A percentile compares a stretch with the other conserved stretches of the same genome.
phyloP scores from a whole-genome alignment of 768 basidiomycete species.

The Mycena metata region DNA sequence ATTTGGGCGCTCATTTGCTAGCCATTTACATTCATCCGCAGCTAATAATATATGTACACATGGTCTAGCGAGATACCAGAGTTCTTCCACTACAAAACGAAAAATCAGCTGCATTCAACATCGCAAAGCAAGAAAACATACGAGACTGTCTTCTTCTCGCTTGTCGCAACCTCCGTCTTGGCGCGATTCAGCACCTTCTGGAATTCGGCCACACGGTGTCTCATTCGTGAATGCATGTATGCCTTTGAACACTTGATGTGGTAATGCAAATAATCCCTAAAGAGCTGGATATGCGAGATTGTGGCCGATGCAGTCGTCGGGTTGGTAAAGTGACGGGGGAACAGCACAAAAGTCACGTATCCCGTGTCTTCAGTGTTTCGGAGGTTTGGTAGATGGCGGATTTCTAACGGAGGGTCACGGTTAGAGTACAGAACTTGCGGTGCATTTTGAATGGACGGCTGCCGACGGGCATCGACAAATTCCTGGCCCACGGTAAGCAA shows the following conservation, averaged over 20 bases:
- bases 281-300: conserved; percentile 95
- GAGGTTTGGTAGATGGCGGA: conserved; percentile 87
- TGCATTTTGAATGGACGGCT: conserved; percentile 94
- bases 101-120: conserved; percentile 5
- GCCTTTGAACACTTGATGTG: conserved; percentile 99
- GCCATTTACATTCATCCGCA: conserved; percentile 23
- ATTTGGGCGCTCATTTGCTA: background rate
- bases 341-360: conserved; percentile 98
- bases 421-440: conserved; percentile 97
- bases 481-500: conserved; percentile 66
- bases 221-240: conserved; percentile 99
- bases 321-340: conserved; percentile 94
- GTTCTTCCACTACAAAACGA: conserved; percentile 65
- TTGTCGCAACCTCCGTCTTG: conserved; percentile 88
- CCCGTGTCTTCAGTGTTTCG: conserved; percentile 90
- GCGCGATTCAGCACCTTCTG: conserved; percentile 96
- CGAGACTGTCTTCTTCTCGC: conserved; percentile 94
- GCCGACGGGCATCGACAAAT: conserved; percentile 98
- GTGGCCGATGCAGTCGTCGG: conserved; percentile 76
- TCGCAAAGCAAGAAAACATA: conserved; percentile 52
- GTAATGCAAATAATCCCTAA: conserved; percentile 99
- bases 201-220: conserved; percentile 94
- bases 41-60: conserved; percentile 23
- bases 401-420: conserved; percentile 96
- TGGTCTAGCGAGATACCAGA: conserved; percentile 64